Percentiles rank a stretch among this genome's conserved stretches.
These are phyloP conservation scores for Endogone sp. DNA, from an alignment of 192 early-diverging fungal genomes.

Conservation along the genomic window DNA sequence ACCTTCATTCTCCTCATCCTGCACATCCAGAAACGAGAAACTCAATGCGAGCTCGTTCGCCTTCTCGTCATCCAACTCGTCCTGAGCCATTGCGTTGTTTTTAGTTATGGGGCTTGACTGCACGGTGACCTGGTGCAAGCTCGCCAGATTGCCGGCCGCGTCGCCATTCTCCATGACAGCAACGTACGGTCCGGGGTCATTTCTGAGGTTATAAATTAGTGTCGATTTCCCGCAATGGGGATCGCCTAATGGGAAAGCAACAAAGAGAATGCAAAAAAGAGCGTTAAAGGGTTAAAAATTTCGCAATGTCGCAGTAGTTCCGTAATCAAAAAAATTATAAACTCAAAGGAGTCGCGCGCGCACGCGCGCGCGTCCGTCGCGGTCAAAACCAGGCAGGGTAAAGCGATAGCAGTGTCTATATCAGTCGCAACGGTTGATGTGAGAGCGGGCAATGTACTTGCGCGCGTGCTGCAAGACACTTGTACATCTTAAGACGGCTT, in stretches of 20 bases:
- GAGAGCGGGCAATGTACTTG: too few relatives aligned
- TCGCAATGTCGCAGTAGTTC: too few relatives aligned
- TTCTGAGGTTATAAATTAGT: constrained; percentile 63
- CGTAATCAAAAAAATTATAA: too few relatives aligned
- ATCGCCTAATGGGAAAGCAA: constrained; percentile 46
- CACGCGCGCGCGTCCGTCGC: background rate
- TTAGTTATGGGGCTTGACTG: constrained; percentile 38
- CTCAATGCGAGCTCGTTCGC: constrained; percentile 77
- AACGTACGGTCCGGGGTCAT: constrained; percentile 34
- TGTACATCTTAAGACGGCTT: too few relatives aligned
- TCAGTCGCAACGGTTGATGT: too few relatives aligned
- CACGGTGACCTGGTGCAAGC: constrained; percentile 29
- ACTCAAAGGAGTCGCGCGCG: too few relatives aligned
- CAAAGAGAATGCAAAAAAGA: background rate
- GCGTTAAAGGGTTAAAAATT: too few relatives aligned
- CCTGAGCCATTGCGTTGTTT: constrained; percentile 27
- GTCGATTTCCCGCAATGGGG: constrained; percentile 80
- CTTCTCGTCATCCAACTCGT: constrained; percentile 35
- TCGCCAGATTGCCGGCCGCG: constrained; percentile 17
- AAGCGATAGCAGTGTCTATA: too few relatives aligned
- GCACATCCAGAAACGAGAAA: constrained; percentile 79
- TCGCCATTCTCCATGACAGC: constrained; percentile 14
- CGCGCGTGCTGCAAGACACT: too few relatives aligned
- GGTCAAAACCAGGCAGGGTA: background rate
- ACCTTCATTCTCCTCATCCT: constrained; percentile 87